A percentile compares a stretch with the other conserved stretches of the same genome.
Evolutionary conservation across 805 yeast genomes (phyloP).

Genomic region (Candida patagonica): DNA sequence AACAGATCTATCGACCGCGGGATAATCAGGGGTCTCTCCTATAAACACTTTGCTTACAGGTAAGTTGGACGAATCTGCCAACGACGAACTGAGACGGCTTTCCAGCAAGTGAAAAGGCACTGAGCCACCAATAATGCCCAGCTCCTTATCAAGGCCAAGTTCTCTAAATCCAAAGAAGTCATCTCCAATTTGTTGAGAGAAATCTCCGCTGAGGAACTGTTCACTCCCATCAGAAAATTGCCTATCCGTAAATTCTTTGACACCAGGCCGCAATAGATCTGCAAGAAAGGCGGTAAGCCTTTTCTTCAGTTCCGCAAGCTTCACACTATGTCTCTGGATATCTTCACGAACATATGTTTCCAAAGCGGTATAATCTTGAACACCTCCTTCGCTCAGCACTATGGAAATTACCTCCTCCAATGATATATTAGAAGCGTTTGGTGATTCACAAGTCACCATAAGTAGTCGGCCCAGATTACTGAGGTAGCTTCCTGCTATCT

Average conservation of each 20-base stretch:
- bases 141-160: slow-evolving; percentile 86
- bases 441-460: slow-evolving; percentile 60
- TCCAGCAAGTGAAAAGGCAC: slow-evolving; percentile 87
- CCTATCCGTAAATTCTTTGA: slow-evolving; percentile 56
- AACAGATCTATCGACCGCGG: slow-evolving; percentile 43
- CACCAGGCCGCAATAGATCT: slow-evolving; percentile 71
- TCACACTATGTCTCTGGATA: slow-evolving; percentile 55
- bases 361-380: slow-evolving; percentile 59
- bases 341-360: slow-evolving; percentile 68
- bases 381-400: slow-evolving; percentile 77
- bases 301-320: slow-evolving; percentile 56
- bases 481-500: slow-evolving; percentile 73
- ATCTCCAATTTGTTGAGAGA: slow-evolving; percentile 87
- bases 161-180: slow-evolving; percentile 97
- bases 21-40: slow-evolving; percentile 42
- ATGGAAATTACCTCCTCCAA: slow-evolving; percentile 45
- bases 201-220: slow-evolving; percentile 90
- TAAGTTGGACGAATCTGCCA: slow-evolving; percentile 49
- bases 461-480: slow-evolving; percentile 64
- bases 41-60: slow-evolving; percentile 6
- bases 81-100: slow-evolving; percentile 48
- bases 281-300: slow-evolving; percentile 66
- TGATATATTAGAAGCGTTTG: slow-evolving; percentile 19
- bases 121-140: slow-evolving; percentile 71
- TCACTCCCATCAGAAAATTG: slow-evolving; percentile 86